A percentile compares a stretch with the other conserved stretches of the same genome.
Evolutionary conservation across 208 protist species (phyloP).

Genomic region (Zelonia costaricensis): DNA sequence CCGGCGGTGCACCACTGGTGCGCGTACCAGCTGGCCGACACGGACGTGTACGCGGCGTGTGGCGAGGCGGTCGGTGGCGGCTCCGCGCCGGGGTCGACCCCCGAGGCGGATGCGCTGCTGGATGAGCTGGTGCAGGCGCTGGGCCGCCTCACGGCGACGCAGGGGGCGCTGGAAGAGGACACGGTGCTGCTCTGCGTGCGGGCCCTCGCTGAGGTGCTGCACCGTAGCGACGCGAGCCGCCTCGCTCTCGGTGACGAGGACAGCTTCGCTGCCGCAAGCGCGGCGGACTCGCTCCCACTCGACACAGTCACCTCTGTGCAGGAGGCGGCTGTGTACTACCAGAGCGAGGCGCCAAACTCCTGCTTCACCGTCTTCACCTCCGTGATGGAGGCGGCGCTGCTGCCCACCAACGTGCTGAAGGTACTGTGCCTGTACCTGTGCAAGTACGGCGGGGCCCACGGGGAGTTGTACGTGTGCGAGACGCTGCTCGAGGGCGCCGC

Average conservation of each 20-base stretch:
- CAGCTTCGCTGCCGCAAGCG: neutral
- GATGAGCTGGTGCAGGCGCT: conserved; percentile 47
- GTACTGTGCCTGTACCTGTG: conserved; percentile 64
- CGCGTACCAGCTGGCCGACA: conserved; percentile 36
- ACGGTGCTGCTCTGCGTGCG: conserved; percentile 55
- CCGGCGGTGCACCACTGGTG: conserved; percentile 33
- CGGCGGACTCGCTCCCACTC: neutral
- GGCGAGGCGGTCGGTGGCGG: conserved; percentile 8
- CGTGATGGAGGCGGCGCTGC: conserved; percentile 40
- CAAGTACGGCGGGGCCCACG: conserved; percentile 56
- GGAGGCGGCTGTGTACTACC: conserved; percentile 54
- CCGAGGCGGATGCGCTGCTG: conserved; percentile 22
- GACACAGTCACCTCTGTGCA: neutral
- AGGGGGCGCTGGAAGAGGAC: conserved; percentile 44
- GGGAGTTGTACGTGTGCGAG: conserved; percentile 62
- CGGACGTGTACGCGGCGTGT: conserved; percentile 31
- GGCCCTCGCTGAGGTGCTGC: conserved; percentile 35
- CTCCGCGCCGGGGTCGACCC: no score
- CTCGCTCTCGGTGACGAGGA: neutral
- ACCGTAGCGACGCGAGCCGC: conserved; percentile 3
- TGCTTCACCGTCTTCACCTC: conserved; percentile 53
- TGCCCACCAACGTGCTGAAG: conserved; percentile 51
- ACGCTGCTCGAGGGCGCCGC: conserved; percentile 44
- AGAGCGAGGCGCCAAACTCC: conserved; percentile 33
- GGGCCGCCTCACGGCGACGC: conserved; percentile 28